Base-by-base conservation (phyloP, 1,284 basidiomycete species). In the Cryptococcus deneoformans region DNA sequence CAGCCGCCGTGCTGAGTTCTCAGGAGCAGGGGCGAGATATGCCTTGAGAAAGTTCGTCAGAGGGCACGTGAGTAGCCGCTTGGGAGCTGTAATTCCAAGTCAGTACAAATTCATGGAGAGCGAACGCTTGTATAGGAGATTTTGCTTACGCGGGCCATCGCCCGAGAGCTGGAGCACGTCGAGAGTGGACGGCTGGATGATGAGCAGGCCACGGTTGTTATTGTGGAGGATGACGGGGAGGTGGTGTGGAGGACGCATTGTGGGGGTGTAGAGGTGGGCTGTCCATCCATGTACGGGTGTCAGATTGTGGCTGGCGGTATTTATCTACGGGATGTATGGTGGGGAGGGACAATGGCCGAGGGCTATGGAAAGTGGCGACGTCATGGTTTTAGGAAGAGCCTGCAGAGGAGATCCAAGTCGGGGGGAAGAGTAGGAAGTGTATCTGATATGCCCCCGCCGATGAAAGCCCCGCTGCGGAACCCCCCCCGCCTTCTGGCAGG, bases 81-180 rank as follows among this genome's bases (percentile, higher is more conserved):
- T 74, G 4, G 75, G 75, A 20, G 73, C 75, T 76, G 29, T 29
- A 29, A 52, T 10, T 16, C 8, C 12, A 44, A 43, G 40, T 8
- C 24, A 8, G 12, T 8, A n/a, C 46, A 36, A 14, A 16, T 7
- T 14, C 20, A 34, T 29, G 8, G 16, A 48, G 16, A 7, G 16
- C 52, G 44, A 35, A 35, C 9, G 29, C 9, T 10, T n/a, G 34
- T 36, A 10, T 11, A 10, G 14, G 70, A 29, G 29, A 29, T 3
- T 20, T 20, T 20, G 29, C 74, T 67, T 55, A 76, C 75, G 75
- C 14, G 61, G 57, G 8, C 75, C 75, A 53, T 76, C 75, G 39
- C 61, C 59, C 7, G 71, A 70, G n/a, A 76, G 62, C 58, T 76
- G 73, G 8, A 76, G 61, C 3, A 76, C 70, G 50, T 75, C 70